Conservation (phyloP, 2,329 filamentous ascomycete genomes). For the Pseudocercospora macadamiae region DNA sequence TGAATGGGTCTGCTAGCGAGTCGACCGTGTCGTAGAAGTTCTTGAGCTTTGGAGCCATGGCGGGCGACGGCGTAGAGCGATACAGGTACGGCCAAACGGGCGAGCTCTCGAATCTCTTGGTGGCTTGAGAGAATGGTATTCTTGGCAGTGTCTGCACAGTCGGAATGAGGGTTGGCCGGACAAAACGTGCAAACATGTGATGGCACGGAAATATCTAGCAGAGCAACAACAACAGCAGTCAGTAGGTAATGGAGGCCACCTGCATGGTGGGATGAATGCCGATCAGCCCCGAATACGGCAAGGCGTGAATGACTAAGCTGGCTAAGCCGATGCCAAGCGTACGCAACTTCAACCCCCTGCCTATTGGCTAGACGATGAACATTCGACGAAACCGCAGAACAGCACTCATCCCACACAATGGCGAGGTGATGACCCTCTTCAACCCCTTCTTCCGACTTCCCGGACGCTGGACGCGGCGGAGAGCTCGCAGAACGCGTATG, state of each 20-base stretch:
- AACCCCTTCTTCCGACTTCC: slow-evolving; percentile 38
- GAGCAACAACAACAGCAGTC: too few species aligned
- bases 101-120: not conserved
- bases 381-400: too few species aligned
- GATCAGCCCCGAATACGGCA: not conserved
- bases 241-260: not conserved
- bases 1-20: slow-evolving; percentile 75
- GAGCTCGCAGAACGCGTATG: slow-evolving; percentile 37
- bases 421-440: slow-evolving; percentile 36
- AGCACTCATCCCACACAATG: too few species aligned
- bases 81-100: slow-evolving; percentile 52
- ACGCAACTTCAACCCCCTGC: slow-evolving; percentile 8
- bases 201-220: too few species aligned
- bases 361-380: slow-evolving; percentile 10
- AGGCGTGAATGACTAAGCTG: too few species aligned
- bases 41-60: slow-evolving; percentile 88
- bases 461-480: slow-evolving; percentile 36
- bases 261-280: not conserved
- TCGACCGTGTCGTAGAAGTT: slow-evolving; percentile 93
- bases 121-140: not conserved
- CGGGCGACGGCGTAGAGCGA: slow-evolving; percentile 40
- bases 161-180: not conserved
- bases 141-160: not conserved
- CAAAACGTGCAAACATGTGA: slow-evolving; percentile 19
- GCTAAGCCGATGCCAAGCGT: slow-evolving; percentile 12